phyloP scores from a whole-genome alignment of 2,329 filamentous ascomycete genomes.

The Ophiosphaerella korrae region DNA sequence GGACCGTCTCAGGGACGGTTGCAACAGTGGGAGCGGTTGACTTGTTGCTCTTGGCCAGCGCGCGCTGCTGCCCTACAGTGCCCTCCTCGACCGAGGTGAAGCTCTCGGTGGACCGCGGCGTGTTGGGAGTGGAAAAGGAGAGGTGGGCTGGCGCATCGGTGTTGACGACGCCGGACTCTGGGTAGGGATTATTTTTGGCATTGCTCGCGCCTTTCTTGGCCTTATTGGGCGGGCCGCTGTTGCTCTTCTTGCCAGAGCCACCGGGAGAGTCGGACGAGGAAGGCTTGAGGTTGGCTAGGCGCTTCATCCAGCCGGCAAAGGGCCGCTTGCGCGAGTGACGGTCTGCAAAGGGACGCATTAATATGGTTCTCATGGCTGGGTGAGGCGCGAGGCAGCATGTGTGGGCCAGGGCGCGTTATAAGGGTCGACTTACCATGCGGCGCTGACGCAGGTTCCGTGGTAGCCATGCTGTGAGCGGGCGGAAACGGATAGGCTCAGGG shows the following conservation, averaged over 20 bases:
- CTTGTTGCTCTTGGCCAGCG: constrained; percentile 67
- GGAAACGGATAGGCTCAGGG: neutral
- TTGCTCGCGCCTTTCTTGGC: constrained; percentile 69
- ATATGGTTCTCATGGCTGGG: constrained; percentile 16
- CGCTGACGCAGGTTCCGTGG: constrained; percentile 51
- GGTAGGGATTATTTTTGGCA: constrained; percentile 96
- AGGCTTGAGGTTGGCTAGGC: constrained; percentile 85
- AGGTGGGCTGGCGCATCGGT: constrained; percentile 50
- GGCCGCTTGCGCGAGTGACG: constrained; percentile 77
- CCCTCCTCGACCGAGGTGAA: constrained; percentile 65
- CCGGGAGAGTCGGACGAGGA: constrained; percentile 64
- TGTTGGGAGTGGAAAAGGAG: constrained; percentile 57
- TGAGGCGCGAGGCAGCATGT: neutral
- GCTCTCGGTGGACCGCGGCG: constrained; percentile 50
- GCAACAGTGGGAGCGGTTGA: constrained; percentile 80
- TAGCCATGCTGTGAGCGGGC: constrained; percentile 45
- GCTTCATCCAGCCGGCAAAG: constrained; percentile 93
- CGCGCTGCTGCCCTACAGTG: constrained; percentile 53
- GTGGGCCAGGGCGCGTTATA: constrained; percentile 1
- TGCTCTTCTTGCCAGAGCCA: constrained; percentile 48
- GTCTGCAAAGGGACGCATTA: constrained; percentile 58
- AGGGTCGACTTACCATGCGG: constrained; percentile 47
- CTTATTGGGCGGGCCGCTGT: constrained; percentile 37
- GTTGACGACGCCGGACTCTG: constrained; percentile 71
- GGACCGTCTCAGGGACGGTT: constrained; percentile 78